phyloP scores from a whole-genome alignment of 2,329 filamentous ascomycete species.

The Didymellaceae sp. region DNA sequence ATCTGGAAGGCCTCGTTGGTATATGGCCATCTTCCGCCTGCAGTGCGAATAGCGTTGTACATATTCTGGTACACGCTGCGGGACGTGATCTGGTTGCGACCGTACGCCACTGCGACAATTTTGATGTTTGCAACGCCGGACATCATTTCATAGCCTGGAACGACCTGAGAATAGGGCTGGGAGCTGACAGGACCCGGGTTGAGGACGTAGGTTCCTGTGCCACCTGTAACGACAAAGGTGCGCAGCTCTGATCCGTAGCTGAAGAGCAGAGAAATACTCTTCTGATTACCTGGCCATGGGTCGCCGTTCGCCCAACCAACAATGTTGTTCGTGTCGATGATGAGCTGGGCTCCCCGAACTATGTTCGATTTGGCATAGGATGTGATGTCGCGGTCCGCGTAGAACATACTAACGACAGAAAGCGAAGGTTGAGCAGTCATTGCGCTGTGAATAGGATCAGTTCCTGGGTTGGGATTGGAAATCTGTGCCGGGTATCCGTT shows the following conservation, averaged over 20 bases:
- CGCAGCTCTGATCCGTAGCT: constrained; percentile 10
- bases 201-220: constrained; percentile 1
- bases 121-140: constrained; percentile 14
- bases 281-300: constrained; percentile 8
- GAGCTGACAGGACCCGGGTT: constrained; percentile 7
- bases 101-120: constrained; percentile 8
- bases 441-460: constrained; percentile 7
- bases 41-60: constrained; percentile 10
- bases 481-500: constrained; percentile 1
- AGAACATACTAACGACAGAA: constrained; percentile 11
- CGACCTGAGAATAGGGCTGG: constrained; percentile 8
- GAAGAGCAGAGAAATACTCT: constrained; percentile 14
- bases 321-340: constrained; percentile 15
- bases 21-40: constrained; percentile 13
- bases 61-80: constrained; percentile 14
- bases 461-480: neutral
- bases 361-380: constrained; percentile 6
- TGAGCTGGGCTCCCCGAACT: constrained; percentile 5
- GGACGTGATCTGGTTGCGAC: constrained; percentile 1
- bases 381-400: constrained; percentile 13
- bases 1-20: constrained; percentile 7
- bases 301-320: constrained; percentile 15
- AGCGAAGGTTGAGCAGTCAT: constrained; percentile 4
- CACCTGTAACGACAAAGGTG: constrained; percentile 5
- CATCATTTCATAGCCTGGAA: constrained; percentile 11